Evolutionary conservation across 1,284 basidiomycete species (phyloP).

Genomic region (Naganishia albida): DNA sequence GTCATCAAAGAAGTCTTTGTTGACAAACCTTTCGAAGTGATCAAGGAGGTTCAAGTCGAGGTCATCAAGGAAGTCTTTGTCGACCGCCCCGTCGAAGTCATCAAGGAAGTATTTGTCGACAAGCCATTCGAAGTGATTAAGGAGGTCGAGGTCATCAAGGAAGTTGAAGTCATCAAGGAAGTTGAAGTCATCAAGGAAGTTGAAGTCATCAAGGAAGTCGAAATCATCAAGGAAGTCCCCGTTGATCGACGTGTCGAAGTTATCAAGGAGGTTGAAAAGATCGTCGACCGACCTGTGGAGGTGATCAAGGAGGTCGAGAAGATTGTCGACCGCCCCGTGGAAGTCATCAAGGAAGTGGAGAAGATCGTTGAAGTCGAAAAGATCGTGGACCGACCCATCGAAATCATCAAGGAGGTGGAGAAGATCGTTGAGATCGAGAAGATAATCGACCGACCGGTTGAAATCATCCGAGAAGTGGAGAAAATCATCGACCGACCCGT

Average conservation of each 20-base stretch:
- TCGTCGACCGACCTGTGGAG: slow-evolving; percentile 31
- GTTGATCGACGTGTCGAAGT: slow-evolving; percentile 43
- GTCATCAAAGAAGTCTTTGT: slow-evolving; percentile 33
- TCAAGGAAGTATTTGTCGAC: background rate
- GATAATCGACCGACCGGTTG: slow-evolving; percentile 33
- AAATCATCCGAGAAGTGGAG: slow-evolving; percentile 39
- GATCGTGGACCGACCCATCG: slow-evolving; percentile 36
- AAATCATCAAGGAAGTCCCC: slow-evolving; percentile 30
- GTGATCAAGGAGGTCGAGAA: slow-evolving; percentile 37
- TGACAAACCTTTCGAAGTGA: slow-evolving; percentile 16
- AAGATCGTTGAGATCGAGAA: slow-evolving; percentile 28
- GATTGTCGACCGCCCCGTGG: background rate
- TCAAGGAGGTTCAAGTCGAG: slow-evolving; percentile 35
- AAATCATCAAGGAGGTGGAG: slow-evolving; percentile 39
- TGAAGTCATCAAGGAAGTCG: slow-evolving; percentile 41
- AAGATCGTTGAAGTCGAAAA: slow-evolving; percentile 32
- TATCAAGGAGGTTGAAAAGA: slow-evolving; percentile 39
- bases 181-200: slow-evolving; percentile 49
- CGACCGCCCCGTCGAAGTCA: background rate
- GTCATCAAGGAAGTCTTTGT: slow-evolving; percentile 7
- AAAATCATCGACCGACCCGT: slow-evolving; percentile 36
- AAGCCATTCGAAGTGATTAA: background rate
- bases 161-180: slow-evolving; percentile 34
- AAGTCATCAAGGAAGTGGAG: slow-evolving; percentile 33
- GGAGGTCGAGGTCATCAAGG: background rate